Base-by-base conservation (phyloP, 257 asterid genomes). In the Primulina tabacum region DNA sequence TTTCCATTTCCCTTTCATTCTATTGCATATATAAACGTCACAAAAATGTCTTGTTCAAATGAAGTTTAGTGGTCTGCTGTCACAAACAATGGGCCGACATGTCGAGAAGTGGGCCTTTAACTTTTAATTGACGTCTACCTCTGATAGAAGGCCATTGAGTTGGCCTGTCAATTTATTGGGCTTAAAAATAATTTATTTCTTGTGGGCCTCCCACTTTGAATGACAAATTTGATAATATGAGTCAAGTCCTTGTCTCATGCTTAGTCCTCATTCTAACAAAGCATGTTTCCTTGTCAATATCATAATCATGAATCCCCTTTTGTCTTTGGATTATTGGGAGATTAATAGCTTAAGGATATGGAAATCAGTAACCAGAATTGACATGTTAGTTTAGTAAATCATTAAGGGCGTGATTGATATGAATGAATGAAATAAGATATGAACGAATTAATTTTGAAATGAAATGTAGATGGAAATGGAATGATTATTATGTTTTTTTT, bases 81-180 rank as follows among this genome's bases (percentile, higher is more conserved):
- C 33, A 56, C 21, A n/a, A 60, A 20, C 53, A 67, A 71, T 78
- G 82, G 82, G 82, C 82, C 79, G 71, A 74, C 74, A 78, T 29
- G 74, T 73, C 47, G 69, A 62, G 55, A 66, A 64, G 82, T 74
- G 82, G 82, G 76, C 71, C 82, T 65, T 55, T 65, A 5, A 32
- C 43, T 75, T 56, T 62, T 29, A 40, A 47, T 56, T 55, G 65
- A 63, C 68, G 75, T 79, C 75, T 26, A 57, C 72, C 74, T 66
- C 64, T 71, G 65, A 67, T 71, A 65, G 57, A 75, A 70, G 21
- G 43, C 35, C 66, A 52, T 4, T 40, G 60, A 43, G 76, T 52
- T 79, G 75, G 52, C 64, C 50, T 71, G 65, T 64, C 75, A 33
- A 68, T 69, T 59, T 65, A 26, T 37, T 71, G 71, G 80, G 80